A percentile compares a stretch with the other conserved stretches of the same genome.
Conservation (phyloP, 2,329 filamentous ascomycete genomes). For the Chrysosphaeria jannelii region DNA sequence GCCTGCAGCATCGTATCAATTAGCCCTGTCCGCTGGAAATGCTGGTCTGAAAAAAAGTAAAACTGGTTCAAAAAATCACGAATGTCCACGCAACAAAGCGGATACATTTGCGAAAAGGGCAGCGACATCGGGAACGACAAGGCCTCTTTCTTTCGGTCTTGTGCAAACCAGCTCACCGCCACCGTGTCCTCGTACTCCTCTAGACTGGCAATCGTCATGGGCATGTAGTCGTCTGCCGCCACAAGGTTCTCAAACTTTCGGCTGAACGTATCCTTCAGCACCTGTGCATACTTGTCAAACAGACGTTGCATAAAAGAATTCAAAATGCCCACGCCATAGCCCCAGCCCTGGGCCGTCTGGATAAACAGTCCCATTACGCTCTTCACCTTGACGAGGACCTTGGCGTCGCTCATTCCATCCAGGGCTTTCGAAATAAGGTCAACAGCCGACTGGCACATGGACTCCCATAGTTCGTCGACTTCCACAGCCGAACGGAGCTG, state of each 20-base stretch:
- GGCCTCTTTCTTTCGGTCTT: slow-evolving; percentile 46
- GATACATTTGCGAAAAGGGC: slow-evolving; percentile 97
- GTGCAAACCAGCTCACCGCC: slow-evolving; percentile 84
- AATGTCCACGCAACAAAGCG: slow-evolving; percentile 91
- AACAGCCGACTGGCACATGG: slow-evolving; percentile 76
- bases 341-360: slow-evolving; percentile 95
- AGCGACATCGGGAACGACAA: slow-evolving; percentile 81
- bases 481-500: slow-evolving; percentile 59
- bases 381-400: slow-evolving; percentile 81
- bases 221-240: slow-evolving; percentile 97
- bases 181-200: slow-evolving; percentile 92
- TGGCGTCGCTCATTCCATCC: slow-evolving; percentile 55
- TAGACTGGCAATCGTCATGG: slow-evolving; percentile 73
- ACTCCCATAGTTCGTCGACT: slow-evolving; percentile 97
- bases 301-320: slow-evolving; percentile 65
- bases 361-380: slow-evolving; percentile 81
- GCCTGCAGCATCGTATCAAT: slow-evolving; percentile 56
- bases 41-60: slow-evolving; percentile 89
- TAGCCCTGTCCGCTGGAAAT: slow-evolving; percentile 67
- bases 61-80: slow-evolving; percentile 95
- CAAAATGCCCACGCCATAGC: slow-evolving; percentile 53
- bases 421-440: slow-evolving; percentile 54
- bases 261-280: slow-evolving; percentile 73
- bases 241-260: slow-evolving; percentile 83
- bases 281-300: slow-evolving; percentile 79